These are phyloP conservation scores for Inga leiocalycina DNA, from an alignment of 306 rosid genomes.

Conservation along the genomic window DNA sequence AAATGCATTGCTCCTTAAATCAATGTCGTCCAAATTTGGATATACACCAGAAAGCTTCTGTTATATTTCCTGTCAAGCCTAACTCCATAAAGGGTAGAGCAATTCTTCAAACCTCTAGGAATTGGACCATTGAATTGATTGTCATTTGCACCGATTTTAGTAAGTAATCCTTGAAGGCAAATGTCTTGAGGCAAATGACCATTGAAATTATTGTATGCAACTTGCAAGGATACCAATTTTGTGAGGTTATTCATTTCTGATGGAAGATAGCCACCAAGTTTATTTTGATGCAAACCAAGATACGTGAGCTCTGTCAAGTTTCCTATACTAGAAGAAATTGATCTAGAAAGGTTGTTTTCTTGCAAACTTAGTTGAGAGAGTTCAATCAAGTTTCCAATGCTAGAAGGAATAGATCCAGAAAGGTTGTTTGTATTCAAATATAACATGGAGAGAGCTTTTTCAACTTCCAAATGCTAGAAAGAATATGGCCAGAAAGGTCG, in stretches of 20 bases:
- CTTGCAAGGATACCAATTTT: neutral
- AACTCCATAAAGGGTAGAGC: neutral
- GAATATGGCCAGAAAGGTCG: too few species aligned
- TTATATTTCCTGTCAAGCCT: neutral
- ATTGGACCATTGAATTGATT: neutral
- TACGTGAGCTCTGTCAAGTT: neutral
- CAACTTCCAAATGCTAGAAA: too few species aligned
- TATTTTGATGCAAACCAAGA: too few species aligned
- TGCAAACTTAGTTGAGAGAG: too few species aligned
- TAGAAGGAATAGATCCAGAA: too few species aligned
- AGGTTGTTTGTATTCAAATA: too few species aligned
- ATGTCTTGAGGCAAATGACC: neutral
- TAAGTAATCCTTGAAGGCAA: neutral
- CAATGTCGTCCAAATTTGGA: neutral
- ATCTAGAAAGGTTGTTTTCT: too few species aligned
- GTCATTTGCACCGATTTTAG: neutral
- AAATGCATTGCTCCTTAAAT: neutral
- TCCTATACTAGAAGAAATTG: neutral
- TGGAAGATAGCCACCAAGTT: too few species aligned
- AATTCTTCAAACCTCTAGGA: neutral
- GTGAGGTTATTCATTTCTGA: too few species aligned
- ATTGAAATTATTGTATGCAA: neutral
- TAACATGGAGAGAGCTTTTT: too few species aligned
- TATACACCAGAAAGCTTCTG: neutral
- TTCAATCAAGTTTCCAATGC: too few species aligned